These are phyloP conservation scores for Camellia sinensis DNA, from an alignment of 148 eudicot genomes.

Conservation along the genomic window DNA sequence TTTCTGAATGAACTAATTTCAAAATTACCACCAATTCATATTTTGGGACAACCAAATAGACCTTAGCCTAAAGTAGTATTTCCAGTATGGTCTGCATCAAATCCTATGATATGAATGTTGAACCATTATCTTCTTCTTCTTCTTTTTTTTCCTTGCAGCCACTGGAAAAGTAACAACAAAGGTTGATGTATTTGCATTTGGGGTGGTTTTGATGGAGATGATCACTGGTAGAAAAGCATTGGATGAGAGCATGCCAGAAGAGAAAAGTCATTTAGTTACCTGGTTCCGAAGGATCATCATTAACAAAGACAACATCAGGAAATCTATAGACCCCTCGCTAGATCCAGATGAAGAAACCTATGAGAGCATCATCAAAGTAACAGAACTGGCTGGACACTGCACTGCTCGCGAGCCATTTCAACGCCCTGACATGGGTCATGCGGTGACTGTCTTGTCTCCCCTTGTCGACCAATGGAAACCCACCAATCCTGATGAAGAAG, in stretches of 20 bases:
- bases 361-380: slow-evolving; percentile 47
- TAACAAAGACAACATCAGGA: slow-evolving; percentile 37
- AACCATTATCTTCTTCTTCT: too few relatives aligned
- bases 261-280: slow-evolving; percentile 38
- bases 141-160: slow-evolving; percentile 20
- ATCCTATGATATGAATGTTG: too few relatives aligned
- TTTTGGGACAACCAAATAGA: too few relatives aligned
- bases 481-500: slow-evolving; percentile 21
- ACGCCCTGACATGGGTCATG: slow-evolving; percentile 70
- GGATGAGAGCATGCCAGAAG: slow-evolving; percentile 57
- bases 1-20: too few relatives aligned
- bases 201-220: slow-evolving; percentile 63
- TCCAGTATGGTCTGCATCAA: too few relatives aligned
- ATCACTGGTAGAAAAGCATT: slow-evolving; percentile 61
- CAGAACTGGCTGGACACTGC: slow-evolving; percentile 68
- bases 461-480: slow-evolving; percentile 65
- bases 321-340: slow-evolving; percentile 44
- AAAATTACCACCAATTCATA: too few relatives aligned
- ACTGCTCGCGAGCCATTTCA: slow-evolving; percentile 55
- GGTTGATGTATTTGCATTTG: slow-evolving; percentile 60
- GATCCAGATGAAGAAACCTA: slow-evolving; percentile 44
- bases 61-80: too few relatives aligned
- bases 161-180: slow-evolving; percentile 67
- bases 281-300: slow-evolving; percentile 53
- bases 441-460: slow-evolving; percentile 51